Evolutionary conservation across 2,329 filamentous ascomycete genomes (phyloP), one percentile per base, ranked within the genome.

Genomic region (Aureobasidium zeae): DNA sequence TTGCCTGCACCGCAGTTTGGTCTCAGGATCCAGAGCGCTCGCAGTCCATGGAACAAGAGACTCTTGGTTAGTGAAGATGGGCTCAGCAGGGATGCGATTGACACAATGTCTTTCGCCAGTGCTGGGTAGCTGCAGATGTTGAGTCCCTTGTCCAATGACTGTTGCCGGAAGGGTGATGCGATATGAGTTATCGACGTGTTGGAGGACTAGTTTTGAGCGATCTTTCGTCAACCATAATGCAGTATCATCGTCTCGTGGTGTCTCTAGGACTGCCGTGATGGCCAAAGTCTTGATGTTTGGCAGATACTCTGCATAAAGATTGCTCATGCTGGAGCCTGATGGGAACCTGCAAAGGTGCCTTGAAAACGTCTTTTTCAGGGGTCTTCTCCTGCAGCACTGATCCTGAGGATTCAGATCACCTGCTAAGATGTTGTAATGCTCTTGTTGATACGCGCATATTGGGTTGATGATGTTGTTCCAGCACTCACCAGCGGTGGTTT

Each of bases 231-330:
- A 55, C 24, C 57, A 57, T 16, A 67, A 64, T 35, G 62, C 62
- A 6, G 68, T 73, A 21, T 62, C 57, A 22, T 60, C 53, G 43
- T 63, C 66, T 46, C 64, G 63, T 7, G 60, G 55, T 2, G 67
- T 67, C 17, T 62, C 60, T 5, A 77, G 58, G 2, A 70, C 72
- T 2, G 72, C 69, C 51, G 76, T 72, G 12, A 80, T 63, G 2
- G 73, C 74, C 30, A 78, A 63, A 48, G 77, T 75, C 30, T 73
- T 71, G 49, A 80, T 77, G 49, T 80, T 72, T 25, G 74, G 67
- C 26, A 80, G 62, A 12, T 77, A 66, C 57, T 81, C 77, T 17
- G 75, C 73, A 50, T 80, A 78, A 11, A 80, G 62, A 30, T 63
- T 59, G 5, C 69, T 57, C 12, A 51, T 49, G 12, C 21, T 11